Evolutionary conservation across 208 protist species (phyloP), one percentile per base, ranked within the genome.

Genomic region (Naegleria lovaniensis): DNA sequence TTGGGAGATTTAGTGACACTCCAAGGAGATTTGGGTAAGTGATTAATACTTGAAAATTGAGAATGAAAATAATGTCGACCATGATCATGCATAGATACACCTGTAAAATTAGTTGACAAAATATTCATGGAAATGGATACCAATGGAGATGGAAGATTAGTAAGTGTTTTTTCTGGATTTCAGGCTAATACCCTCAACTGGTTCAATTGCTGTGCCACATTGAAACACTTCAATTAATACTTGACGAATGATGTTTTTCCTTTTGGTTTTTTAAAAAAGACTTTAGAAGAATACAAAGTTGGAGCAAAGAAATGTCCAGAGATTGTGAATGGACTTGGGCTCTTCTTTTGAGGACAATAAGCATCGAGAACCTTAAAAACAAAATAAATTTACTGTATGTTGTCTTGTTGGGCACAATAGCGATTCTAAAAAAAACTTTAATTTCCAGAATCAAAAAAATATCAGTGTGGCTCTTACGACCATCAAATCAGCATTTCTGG

Each of bases 91-190:
- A n/a, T 39, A 67, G 88, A 90, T 55, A 40, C 9, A 36, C 88
- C 88, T 38, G 11, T 38, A 25, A 84, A 90, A 58, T 29, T 90
- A 38, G 88, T 90, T 22, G 43, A 84, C 22, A 90, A 90, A 76
- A 90, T 90, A 9, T 90, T 90, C 76, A 15, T 16, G 39, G 88
- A 90, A 39, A 90, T 90, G 88, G 88, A 90, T 29, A 41, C 83
- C 4, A 39, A 90, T 38, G 55, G 48, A n/a, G 88, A 90, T 58
- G 88, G 52, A 9, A 90, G 25, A 40, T 22, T 90, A 13, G 55
- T 67, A 67, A 29, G 55, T 67, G n/a, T n/a, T n/a, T n/a, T n/a
- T n/a, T n/a, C n/a, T n/a, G n/a, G n/a, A n/a, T n/a, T n/a, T n/a
- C n/a, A n/a, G n/a, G n/a, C n/a, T n/a, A n/a, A n/a, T n/a, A n/a